A percentile compares a stretch with the other conserved stretches of the same genome.
Evolutionary conservation across 2,329 filamentous ascomycete species (phyloP).

Genomic region (Neurospora sp.): DNA sequence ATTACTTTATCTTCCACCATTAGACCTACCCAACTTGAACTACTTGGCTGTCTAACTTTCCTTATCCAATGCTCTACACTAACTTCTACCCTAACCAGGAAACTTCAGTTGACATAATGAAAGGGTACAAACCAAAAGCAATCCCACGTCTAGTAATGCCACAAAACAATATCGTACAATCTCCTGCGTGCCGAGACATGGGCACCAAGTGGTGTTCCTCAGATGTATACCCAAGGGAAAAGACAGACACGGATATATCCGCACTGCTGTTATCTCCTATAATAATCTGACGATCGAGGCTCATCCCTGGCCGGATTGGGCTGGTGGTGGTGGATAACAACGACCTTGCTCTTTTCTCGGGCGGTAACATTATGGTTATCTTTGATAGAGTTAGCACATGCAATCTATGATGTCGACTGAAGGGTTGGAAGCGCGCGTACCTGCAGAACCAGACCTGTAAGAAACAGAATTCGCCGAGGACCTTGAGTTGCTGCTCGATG

Average conservation of each 20-base stretch:
- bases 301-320: slow-evolving; percentile 9
- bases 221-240: neutral
- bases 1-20: neutral
- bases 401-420: neutral
- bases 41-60: neutral
- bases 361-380: slow-evolving; percentile 6
- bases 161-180: neutral
- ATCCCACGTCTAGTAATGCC: neutral
- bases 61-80: neutral
- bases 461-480: neutral
- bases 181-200: neutral
- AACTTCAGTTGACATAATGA: neutral
- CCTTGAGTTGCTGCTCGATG: neutral
- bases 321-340: slow-evolving; percentile 11
- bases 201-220: neutral
- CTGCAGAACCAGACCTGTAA: neutral
- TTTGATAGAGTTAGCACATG: slow-evolving; percentile 4
- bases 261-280: neutral
- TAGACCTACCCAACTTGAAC: neutral
- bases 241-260: neutral
- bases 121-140: neutral
- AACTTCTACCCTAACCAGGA: neutral
- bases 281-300: slow-evolving; percentile 8
- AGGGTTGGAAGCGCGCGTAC: neutral
- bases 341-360: neutral